Evolutionary conservation across 2,329 filamentous ascomycete genomes (phyloP), one percentile per base, ranked within the genome.

Genomic region (Cladophialophora yegresii): DNA sequence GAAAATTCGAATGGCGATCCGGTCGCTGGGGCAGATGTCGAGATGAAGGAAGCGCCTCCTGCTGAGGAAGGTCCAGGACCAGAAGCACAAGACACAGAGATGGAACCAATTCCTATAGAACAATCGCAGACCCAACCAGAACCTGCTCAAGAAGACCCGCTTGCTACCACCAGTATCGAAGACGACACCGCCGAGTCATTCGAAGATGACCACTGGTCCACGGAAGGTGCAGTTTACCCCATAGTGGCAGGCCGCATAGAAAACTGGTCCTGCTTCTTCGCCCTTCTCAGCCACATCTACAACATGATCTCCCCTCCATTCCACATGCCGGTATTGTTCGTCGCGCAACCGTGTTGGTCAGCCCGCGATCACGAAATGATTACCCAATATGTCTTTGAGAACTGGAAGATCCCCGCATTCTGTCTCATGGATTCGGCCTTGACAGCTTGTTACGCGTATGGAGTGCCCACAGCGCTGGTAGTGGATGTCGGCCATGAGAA

Each of bases 331-430:
- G 91, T 99, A 69, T 84, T 98, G 76, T 86, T 99, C 67, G 89
- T 98, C 77, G 86, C 90, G 7, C 91, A 96, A 71, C 93, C 95
- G 3, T 89, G 88, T 71, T 99, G 95, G 93, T 92, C 92, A 3
- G 87, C 90, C 8, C 88, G 89, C 67, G 92, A 97, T 76, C 89
- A 89, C 75, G 93, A 98, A 78, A 85, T 85, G 45, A 88, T 99
- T 70, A 90, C 93, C 13, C 91, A 95, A 68, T 99, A 96, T 81
- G 87, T 98, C 69, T 99, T 99, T 73, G 95, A 99, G 78, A 96
- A 95, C 78, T 96, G 96, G 75, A 95, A 93, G 80, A 95, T 92
- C 0, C 95, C 95, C 0, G 92, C 91, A 0, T 89, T 99, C 58
- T 93, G 90, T 71, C 84, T 98, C 67, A 89, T 99, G 80, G 91